Base-by-base conservation (phyloP, 345 rosid genomes). In the Tarenaya hassleriana region DNA sequence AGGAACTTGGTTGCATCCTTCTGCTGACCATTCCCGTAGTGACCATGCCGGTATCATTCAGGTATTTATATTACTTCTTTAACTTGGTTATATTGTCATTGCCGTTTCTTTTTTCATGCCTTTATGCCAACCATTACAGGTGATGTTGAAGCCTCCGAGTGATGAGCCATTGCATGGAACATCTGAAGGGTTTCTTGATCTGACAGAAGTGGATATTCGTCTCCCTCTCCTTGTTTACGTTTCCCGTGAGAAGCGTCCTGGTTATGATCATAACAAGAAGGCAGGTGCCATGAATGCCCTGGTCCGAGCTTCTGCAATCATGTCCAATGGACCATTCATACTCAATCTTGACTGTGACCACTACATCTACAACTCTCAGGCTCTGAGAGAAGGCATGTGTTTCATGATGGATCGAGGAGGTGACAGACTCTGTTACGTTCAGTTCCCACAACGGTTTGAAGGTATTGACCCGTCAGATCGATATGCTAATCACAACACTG, bases 371-470 rank as follows among this genome's bases (percentile, higher is more conserved):
- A 87, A 91, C 68, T 91, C 96, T 20, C 77, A 74, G 71, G 98
- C 96, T 11, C 35, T 91, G 74, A 82, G 94, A 67, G 98, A 91
- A 77, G 98, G 98, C 39, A 91, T 91, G 95, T 91, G 98, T 70
- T 91, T 91, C 76, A 91, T 91, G 98, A 79, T 91, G 96, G 98
- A 91, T 60, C 68, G 98, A 69, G 98, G 98, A 19, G 98, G 98
- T 12, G 98, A 91, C 19, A 78, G 96, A 14, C 50, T 91, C 38
- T 84, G 96, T 73, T 91, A 91, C 50, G 86, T 91, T 20, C 98
- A 91, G 81, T 91, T 91, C 63, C 98, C 98, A 32, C 98, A 91
- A 68, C 73, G 98, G 69, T 91, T 91, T 46, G 98, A 91, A 76
- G 98, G 96, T 61, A 88, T 91, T 20, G 98, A 91, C 68, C 98